phyloP scores from a whole-genome alignment of 257 asterid genomes.

The Rubia yunnanensis region DNA sequence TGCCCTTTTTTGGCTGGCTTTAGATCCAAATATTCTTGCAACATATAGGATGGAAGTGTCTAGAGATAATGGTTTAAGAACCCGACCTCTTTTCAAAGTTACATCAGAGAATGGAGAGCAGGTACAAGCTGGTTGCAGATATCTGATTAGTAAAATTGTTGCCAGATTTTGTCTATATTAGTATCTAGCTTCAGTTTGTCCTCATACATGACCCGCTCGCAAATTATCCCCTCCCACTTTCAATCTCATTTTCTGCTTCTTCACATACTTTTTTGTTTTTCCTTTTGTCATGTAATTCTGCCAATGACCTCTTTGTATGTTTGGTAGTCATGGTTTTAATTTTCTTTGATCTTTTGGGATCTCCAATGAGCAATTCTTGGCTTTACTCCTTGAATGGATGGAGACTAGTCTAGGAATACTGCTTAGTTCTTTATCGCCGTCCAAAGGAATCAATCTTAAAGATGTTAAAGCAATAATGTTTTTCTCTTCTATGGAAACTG shows the following conservation, averaged over 20 bases:
- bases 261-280: background rate
- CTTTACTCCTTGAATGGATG: background rate
- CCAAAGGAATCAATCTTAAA: background rate
- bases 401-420: background rate
- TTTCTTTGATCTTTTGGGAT: background rate
- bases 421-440: background rate
- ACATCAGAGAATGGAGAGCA: conserved; percentile 69
- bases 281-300: background rate
- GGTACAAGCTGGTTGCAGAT: conserved; percentile 37
- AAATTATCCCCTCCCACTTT: background rate
- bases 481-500: background rate
- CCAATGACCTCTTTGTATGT: background rate
- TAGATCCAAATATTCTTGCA: conserved; percentile 56
- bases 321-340: background rate
- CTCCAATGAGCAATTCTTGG: background rate
- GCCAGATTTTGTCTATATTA: conserved; percentile 2
- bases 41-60: conserved; percentile 80
- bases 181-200: conserved; percentile 4
- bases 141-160: conserved; percentile 7
- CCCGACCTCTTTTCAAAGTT: conserved; percentile 70
- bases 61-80: conserved; percentile 56
- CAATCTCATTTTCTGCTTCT: background rate
- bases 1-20: conserved; percentile 20
- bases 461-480: background rate
- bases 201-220: background rate